Conservation (phyloP, 2,329 filamentous ascomycete genomes). For the Paracorniculantispora psalliotae region DNA sequence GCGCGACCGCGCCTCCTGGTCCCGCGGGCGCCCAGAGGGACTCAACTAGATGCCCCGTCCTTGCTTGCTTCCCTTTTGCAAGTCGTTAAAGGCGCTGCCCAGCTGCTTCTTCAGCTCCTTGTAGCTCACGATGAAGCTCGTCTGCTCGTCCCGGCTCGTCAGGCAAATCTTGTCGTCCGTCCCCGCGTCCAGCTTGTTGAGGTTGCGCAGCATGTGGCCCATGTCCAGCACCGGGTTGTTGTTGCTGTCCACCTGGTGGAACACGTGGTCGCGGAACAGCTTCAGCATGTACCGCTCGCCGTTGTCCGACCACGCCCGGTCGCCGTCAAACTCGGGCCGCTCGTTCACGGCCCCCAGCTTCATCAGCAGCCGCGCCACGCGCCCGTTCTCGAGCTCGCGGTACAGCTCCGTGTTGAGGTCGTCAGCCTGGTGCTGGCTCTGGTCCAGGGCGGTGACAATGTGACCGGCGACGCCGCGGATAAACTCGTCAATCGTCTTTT, state of each 20-base stretch:
- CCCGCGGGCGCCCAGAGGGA: not conserved
- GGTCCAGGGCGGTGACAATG: slow-evolving; percentile 70
- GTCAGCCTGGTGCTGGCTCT: slow-evolving; percentile 73
- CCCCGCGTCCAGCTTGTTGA: slow-evolving; percentile 92
- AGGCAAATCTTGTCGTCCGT: slow-evolving; percentile 80
- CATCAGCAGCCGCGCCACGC: slow-evolving; percentile 69
- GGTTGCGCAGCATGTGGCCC: slow-evolving; percentile 76
- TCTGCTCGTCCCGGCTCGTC: slow-evolving; percentile 86
- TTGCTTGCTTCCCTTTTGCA: slow-evolving; percentile 44
- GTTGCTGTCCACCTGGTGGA: slow-evolving; percentile 86
- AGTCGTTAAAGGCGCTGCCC: slow-evolving; percentile 52
- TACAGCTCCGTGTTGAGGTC: slow-evolving; percentile 65
- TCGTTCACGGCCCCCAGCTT: slow-evolving; percentile 90
- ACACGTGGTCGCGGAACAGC: slow-evolving; percentile 93
- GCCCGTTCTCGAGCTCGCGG: slow-evolving; percentile 84
- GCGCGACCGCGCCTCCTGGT: slow-evolving; percentile 7
- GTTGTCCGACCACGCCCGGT: slow-evolving; percentile 81
- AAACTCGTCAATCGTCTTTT: slow-evolving; percentile 75
- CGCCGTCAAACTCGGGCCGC: slow-evolving; percentile 75
- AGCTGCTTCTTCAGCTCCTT: slow-evolving; percentile 74
- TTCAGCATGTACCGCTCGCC: slow-evolving; percentile 91
- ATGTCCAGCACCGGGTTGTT: slow-evolving; percentile 81
- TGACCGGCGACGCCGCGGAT: slow-evolving; percentile 74
- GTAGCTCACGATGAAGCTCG: slow-evolving; percentile 81
- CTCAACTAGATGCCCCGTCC: slow-evolving; percentile 31